Evolutionary conservation across 2,329 filamentous ascomycete genomes (phyloP).

Genomic region (Saccharata proteae): DNA sequence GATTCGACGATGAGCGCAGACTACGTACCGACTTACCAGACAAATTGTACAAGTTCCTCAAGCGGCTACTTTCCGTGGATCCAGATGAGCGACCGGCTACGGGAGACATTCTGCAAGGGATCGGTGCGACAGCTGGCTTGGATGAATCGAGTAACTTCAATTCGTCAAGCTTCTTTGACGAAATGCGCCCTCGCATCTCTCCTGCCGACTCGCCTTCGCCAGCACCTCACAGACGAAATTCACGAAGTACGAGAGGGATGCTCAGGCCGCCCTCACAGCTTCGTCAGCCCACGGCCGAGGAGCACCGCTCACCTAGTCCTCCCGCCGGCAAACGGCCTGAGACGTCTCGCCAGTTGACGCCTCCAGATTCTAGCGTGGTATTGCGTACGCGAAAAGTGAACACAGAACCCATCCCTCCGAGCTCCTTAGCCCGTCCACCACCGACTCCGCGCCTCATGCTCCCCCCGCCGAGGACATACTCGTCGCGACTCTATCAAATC

Average conservation of each 20-base stretch:
- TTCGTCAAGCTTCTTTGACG: slow-evolving; percentile 20
- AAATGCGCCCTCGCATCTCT: slow-evolving; percentile 29
- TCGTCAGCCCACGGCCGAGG: slow-evolving; percentile 18
- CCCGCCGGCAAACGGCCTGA: slow-evolving; percentile 9
- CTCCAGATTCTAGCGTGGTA: slow-evolving; percentile 4
- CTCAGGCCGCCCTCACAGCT: slow-evolving; percentile 22
- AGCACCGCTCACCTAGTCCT: slow-evolving; percentile 22
- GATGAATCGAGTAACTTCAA: slow-evolving; percentile 33
- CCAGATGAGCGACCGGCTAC: slow-evolving; percentile 70
- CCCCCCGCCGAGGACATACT: slow-evolving; percentile 13
- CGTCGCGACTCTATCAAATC: slow-evolving; percentile 21
- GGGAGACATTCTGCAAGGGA: slow-evolving; percentile 68
- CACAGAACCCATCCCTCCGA: background rate
- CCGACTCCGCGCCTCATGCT: slow-evolving; percentile 6
- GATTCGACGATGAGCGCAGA: slow-evolving; percentile 66
- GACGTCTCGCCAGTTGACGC: slow-evolving; percentile 1
- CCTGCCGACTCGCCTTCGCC: slow-evolving; percentile 31
- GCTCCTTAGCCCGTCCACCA: background rate
- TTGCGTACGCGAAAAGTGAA: slow-evolving; percentile 6
- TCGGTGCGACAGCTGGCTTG: slow-evolving; percentile 51
- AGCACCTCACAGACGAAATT: slow-evolving; percentile 15
- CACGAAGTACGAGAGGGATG: slow-evolving; percentile 14
- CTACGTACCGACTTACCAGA: slow-evolving; percentile 73
- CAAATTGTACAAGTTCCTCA: slow-evolving; percentile 74
- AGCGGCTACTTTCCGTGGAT: slow-evolving; percentile 65